A percentile compares a stretch with the other conserved stretches of the same genome.
Evolutionary conservation across 2,329 filamentous ascomycete species (phyloP).

Genomic region (Ophiosphaerella herpotricha): DNA sequence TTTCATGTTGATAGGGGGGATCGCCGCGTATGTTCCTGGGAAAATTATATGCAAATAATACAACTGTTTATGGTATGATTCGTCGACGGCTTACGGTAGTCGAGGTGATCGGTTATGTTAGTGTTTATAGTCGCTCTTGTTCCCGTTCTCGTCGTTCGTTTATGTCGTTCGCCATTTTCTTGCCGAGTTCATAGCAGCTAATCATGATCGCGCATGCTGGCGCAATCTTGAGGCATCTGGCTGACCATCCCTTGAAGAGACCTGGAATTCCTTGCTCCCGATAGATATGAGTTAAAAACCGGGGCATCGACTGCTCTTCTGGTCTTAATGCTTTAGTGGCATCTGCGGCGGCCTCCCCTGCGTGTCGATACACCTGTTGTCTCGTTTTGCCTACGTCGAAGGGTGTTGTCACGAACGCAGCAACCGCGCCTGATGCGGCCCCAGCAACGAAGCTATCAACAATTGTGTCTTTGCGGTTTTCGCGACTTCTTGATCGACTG

Average conservation of each 20-base stretch:
- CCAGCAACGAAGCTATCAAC: conserved; percentile 89
- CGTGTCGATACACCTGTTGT: conserved; percentile 79
- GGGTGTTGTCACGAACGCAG: conserved; percentile 87
- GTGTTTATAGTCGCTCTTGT: conserved; percentile 7
- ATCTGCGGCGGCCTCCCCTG: conserved; percentile 43
- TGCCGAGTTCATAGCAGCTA: conserved; percentile 94
- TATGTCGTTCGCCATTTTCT: conserved; percentile 78
- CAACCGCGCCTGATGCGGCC: conserved; percentile 78
- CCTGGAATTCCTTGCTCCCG: conserved; percentile 78
- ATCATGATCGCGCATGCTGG: conserved; percentile 99
- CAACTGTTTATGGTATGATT: conserved; percentile 1
- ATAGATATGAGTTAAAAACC: conserved; percentile 90
- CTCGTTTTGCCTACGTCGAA: conserved; percentile 98
- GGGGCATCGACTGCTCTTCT: conserved; percentile 77
- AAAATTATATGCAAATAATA: conserved; percentile 2
- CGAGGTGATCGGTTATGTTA: background rate
- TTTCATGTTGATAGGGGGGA: conserved; percentile 1
- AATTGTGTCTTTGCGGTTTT: conserved; percentile 78
- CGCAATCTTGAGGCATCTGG: conserved; percentile 89
- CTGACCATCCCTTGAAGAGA: conserved; percentile 89
- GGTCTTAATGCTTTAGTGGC: conserved; percentile 57
- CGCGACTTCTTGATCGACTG: conserved; percentile 63
- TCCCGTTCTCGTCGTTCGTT: conserved; percentile 61
- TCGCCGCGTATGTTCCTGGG: conserved; percentile 1
- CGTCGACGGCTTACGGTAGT: background rate